Base-by-base conservation (phyloP, 1,284 basidiomycete species). In the Ceratobasidium sp. region DNA sequence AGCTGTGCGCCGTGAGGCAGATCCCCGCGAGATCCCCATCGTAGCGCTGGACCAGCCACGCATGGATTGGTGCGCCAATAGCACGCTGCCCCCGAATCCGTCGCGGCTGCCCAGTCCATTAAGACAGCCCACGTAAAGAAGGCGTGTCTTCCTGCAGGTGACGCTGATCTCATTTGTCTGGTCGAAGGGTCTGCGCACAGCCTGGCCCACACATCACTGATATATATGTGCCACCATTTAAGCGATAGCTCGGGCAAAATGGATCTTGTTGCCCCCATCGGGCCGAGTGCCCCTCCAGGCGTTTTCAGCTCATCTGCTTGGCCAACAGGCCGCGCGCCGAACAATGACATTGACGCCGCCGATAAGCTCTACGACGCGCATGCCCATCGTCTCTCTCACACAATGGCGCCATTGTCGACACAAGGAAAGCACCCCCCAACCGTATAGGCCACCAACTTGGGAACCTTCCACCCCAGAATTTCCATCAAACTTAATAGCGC, bases 1-100 rank as follows among this genome's bases (percentile, higher is more conserved):
- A 58, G 66, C 66, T 56, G 66, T 69, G 66, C 66, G 66, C 66
- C 66, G 56, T 58, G 53, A 69, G 66, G 66, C 61, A 63, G 39
- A 63, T 63, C 61, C 22, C 31, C 43, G 37, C 27, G 22, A 41
- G 37, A 58, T 58, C 65, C 37, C 51, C 31, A 69, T n/a, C 24
- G 22, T 68, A 56, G 43, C 19, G 49, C 31, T 39, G 48, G 24
- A 29, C 51, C 51, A 53, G 51, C 51, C 22, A n/a, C 13, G 8
- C 56, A 59, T 59, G 56, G 66, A 31, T 56, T 58, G 51, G 51
- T 41, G 37, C 51, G 66, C 53, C 13, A 69, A 69, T 43, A 27
- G 41, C 34, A 22, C 66, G 53, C 63, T 9, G 11, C 31, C 48
- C n/a, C n/a, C n/a, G n/a, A n/a, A n/a, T n/a, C n/a, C 49, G 65